phyloP scores from a whole-genome alignment of 805 yeast species.

The Metschnikowia henanensis region DNA sequence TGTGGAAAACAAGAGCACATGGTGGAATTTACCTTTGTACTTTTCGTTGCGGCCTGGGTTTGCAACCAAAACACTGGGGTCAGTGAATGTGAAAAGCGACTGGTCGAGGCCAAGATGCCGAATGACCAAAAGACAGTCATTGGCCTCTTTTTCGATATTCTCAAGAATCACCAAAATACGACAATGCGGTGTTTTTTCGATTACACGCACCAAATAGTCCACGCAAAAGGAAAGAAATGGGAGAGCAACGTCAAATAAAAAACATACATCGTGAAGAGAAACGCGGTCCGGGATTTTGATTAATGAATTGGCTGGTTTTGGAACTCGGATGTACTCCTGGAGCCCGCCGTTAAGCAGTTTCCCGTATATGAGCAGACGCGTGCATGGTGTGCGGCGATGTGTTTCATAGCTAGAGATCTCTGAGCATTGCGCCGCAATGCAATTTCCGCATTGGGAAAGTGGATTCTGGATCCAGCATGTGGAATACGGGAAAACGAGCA shows the following conservation, averaged over 20 bases:
- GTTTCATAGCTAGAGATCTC: slow-evolving; percentile 10
- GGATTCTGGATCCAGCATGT: slow-evolving; percentile 30
- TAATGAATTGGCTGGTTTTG: slow-evolving; percentile 25
- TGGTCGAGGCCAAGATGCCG: slow-evolving; percentile 24
- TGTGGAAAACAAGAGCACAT: slow-evolving; percentile 18
- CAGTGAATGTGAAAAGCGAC: slow-evolving; percentile 17
- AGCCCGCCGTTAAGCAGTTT: slow-evolving; percentile 39
- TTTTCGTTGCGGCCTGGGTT: slow-evolving; percentile 4
- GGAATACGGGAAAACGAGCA: slow-evolving; percentile 34
- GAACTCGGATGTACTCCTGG: slow-evolving; percentile 35
- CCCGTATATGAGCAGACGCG: slow-evolving; percentile 29
- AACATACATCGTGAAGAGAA: slow-evolving; percentile 38
- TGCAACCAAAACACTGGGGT: slow-evolving; percentile 4
- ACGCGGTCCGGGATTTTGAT: slow-evolving; percentile 30
- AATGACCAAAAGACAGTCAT: slow-evolving; percentile 37
- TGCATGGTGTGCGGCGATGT: slow-evolving; percentile 24
- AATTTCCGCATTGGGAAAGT: slow-evolving; percentile 20
- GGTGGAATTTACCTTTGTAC: slow-evolving; percentile 13
- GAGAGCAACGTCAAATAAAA: slow-evolving; percentile 32
- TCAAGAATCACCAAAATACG: slow-evolving; percentile 30
- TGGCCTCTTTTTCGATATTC: slow-evolving; percentile 30
- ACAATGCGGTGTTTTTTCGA: slow-evolving; percentile 7
- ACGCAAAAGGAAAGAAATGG: slow-evolving; percentile 35
- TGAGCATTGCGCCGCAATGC: slow-evolving; percentile 11
- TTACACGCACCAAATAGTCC: slow-evolving; percentile 14